Conservation (phyloP, 805 yeast species). For the Cyberlindnera veronae region DNA sequence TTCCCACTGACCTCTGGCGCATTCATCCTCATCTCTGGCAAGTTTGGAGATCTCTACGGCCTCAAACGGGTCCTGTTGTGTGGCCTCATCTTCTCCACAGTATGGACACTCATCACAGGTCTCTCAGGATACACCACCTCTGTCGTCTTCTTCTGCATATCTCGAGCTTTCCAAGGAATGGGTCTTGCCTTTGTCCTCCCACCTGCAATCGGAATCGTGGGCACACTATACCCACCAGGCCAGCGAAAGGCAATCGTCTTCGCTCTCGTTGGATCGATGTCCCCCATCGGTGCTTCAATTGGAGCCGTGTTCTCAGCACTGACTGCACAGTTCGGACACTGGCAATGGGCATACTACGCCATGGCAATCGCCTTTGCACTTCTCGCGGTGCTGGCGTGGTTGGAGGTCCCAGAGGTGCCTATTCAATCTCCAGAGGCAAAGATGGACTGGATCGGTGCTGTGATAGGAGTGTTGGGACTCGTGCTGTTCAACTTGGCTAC, state of each 20-base stretch:
- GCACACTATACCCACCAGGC: slow-evolving; percentile 44
- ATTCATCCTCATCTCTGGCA: slow-evolving; percentile 63
- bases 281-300: slow-evolving; percentile 56
- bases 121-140: slow-evolving; percentile 48
- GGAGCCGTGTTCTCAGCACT: slow-evolving; percentile 52
- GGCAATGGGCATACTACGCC: slow-evolving; percentile 51
- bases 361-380: slow-evolving; percentile 34
- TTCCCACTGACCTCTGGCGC: slow-evolving; percentile 72
- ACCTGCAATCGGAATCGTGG: slow-evolving; percentile 54
- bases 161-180: slow-evolving; percentile 59
- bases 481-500: slow-evolving; percentile 64
- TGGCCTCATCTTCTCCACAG: slow-evolving; percentile 52
- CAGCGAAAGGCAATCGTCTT: slow-evolving; percentile 49
- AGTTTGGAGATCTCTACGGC: slow-evolving; percentile 71
- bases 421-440: slow-evolving; percentile 18
- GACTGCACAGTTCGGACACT: slow-evolving; percentile 37
- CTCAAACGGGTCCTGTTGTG: slow-evolving; percentile 47
- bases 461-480: slow-evolving; percentile 55
- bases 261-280: slow-evolving; percentile 53
- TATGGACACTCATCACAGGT: slow-evolving; percentile 63
- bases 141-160: slow-evolving; percentile 45
- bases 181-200: slow-evolving; percentile 58
- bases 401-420: slow-evolving; percentile 33
- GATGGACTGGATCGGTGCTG: slow-evolving; percentile 54
- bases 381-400: slow-evolving; percentile 28